Conservation (phyloP, 495 filamentous ascomycete genomes). For the Lichina pygmaea region DNA sequence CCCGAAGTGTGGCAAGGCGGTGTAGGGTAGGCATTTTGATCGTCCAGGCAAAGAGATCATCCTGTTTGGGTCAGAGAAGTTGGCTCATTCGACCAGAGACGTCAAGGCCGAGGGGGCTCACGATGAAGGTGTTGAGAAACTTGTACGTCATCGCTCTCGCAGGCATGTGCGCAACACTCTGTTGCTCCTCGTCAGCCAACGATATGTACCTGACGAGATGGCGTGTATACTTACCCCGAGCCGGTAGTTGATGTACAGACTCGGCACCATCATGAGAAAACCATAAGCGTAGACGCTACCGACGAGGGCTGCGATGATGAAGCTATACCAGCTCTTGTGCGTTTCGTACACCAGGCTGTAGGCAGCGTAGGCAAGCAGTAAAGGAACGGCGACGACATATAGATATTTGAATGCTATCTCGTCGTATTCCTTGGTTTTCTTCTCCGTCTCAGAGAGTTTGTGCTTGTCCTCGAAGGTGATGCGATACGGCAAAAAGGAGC, state of each 20-base stretch:
- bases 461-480: constrained; percentile 91
- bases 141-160: constrained; percentile 92
- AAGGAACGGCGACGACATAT: constrained; percentile 70
- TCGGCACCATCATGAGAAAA: constrained; percentile 98
- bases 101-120: constrained; percentile 15
- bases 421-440: constrained; percentile 97
- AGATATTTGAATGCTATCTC: constrained; percentile 92
- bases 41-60: constrained; percentile 86
- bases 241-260: constrained; percentile 94
- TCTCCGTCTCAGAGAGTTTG: constrained; percentile 75
- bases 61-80: constrained; percentile 26
- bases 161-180: constrained; percentile 91
- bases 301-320: constrained; percentile 71
- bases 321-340: constrained; percentile 96
- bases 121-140: constrained; percentile 45
- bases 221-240: constrained; percentile 31
- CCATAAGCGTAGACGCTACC: constrained; percentile 95
- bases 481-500: constrained; percentile 52
- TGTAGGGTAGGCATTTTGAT: constrained; percentile 98
- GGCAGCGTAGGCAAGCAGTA: constrained; percentile 63
- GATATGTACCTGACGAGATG: background rate
- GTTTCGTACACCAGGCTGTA: constrained; percentile 84
- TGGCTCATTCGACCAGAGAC: constrained; percentile 15
- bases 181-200: constrained; percentile 1
- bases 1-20: constrained; percentile 74